Conservation (phyloP, 2,329 filamentous ascomycete genomes). For the Alternaria sp. region DNA sequence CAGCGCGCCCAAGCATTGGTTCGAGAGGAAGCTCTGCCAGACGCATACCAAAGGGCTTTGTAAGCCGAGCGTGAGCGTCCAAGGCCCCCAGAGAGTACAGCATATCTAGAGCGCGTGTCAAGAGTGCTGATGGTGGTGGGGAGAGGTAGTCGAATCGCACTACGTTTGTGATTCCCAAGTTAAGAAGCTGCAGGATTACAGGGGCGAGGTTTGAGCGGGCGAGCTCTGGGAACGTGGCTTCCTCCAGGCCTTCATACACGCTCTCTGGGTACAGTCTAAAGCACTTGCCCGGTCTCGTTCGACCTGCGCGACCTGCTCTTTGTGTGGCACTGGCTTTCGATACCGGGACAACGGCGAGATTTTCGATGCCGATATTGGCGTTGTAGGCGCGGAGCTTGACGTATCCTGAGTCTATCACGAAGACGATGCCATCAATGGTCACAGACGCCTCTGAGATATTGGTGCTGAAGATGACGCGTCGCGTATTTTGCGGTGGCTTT, state of each 20-base stretch:
- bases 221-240: conserved; percentile 85
- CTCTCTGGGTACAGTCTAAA: conserved; percentile 89
- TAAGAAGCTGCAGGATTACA: conserved; percentile 89
- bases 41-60: conserved; percentile 81
- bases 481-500: conserved; percentile 77
- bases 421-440: conserved; percentile 89
- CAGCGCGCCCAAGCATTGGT: conserved; percentile 92
- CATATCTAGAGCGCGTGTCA: conserved; percentile 86
- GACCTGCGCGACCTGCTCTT: conserved; percentile 86
- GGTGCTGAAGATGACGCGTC: conserved; percentile 92
- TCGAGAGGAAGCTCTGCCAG: conserved; percentile 96
- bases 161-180: conserved; percentile 93
- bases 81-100: conserved; percentile 87
- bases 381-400: conserved; percentile 90
- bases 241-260: conserved; percentile 70
- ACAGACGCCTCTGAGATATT: conserved; percentile 97
- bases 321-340: conserved; percentile 95
- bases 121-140: conserved; percentile 81
- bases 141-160: conserved; percentile 89
- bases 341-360: conserved; percentile 79
- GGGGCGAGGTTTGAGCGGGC: conserved; percentile 91
- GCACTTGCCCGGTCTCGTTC: conserved; percentile 91
- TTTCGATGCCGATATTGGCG: conserved; percentile 84
- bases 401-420: conserved; percentile 89
- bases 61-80: conserved; percentile 89